These are phyloP conservation scores for Maudiozyma turicensis DNA, from an alignment of 805 yeast genomes.

Conservation along the genomic window DNA sequence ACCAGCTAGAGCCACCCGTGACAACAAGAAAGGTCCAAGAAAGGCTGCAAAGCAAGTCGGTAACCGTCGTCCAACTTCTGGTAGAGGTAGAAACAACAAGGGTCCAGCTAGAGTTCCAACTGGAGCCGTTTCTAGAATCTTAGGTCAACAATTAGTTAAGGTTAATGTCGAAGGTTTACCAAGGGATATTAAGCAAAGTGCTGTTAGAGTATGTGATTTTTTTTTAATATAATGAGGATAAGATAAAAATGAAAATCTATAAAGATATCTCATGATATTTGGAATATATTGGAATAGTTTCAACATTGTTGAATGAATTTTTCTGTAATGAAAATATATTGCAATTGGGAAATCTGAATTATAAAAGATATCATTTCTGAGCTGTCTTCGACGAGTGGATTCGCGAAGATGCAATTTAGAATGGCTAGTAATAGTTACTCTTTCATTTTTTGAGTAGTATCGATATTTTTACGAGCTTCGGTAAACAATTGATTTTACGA, in stretches of 20 bases:
- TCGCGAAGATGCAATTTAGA: neutral
- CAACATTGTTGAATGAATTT: too few relatives aligned
- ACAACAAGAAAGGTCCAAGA: constrained; percentile 21
- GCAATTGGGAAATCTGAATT: too few relatives aligned
- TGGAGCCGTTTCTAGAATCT: constrained; percentile 27
- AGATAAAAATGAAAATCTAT: neutral
- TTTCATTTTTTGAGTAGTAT: neutral
- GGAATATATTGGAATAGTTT: too few relatives aligned
- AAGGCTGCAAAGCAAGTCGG: constrained; percentile 27
- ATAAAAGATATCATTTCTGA: too few relatives aligned
- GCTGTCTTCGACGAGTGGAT: neutral
- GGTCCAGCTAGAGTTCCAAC: constrained; percentile 22
- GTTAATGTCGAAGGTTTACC: constrained; percentile 82
- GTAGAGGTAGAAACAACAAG: constrained; percentile 6
- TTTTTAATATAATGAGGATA: neutral
- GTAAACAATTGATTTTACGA: too few relatives aligned
- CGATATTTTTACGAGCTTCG: neutral
- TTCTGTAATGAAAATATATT: too few relatives aligned
- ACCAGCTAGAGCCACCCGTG: constrained; percentile 26
- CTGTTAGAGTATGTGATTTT: constrained; percentile 68
- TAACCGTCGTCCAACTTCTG: constrained; percentile 19
- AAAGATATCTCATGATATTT: too few relatives aligned
- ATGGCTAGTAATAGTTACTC: neutral
- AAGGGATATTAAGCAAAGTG: constrained; percentile 72
- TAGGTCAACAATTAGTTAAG: constrained; percentile 52